These are phyloP conservation scores for Urochloa ruziziensis DNA, from an alignment of 176 grass and related monocot genomes.

Conservation along the genomic window DNA sequence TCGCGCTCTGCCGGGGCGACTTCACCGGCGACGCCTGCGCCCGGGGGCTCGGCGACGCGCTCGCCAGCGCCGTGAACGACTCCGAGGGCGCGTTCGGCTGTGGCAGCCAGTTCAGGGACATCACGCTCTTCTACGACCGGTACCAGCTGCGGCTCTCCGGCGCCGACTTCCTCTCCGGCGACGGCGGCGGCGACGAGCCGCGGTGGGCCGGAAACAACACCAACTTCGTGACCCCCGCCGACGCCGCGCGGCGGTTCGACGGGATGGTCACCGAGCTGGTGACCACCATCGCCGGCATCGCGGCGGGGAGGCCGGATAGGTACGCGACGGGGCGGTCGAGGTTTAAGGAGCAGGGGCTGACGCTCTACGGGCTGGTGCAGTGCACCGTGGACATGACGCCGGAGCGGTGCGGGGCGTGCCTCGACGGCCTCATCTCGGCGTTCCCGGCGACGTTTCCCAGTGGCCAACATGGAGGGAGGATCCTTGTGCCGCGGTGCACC, in stretches of 20 bases:
- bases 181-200: neutral
- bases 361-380: conserved; percentile 37
- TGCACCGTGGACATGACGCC: conserved; percentile 31
- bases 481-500: conserved; percentile 22
- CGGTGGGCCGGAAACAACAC: neutral
- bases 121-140: conserved; percentile 18
- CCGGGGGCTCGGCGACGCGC: neutral
- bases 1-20: conserved; percentile 13
- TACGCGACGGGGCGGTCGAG: conserved; percentile 25
- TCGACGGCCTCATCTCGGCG: neutral
- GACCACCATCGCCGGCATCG: neutral
- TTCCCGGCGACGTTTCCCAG: neutral
- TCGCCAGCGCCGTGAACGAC: neutral
- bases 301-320: neutral
- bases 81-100: neutral
- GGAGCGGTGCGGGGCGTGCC: neutral
- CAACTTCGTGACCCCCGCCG: neutral
- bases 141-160: conserved; percentile 34
- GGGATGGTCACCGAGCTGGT: neutral
- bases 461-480: conserved; percentile 11
- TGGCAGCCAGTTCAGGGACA: neutral
- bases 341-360: neutral
- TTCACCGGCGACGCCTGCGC: neutral
- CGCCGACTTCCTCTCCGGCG: conserved; percentile 26
- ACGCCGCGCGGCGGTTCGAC: neutral